Evolutionary conservation across 2,329 filamentous ascomycete species (phyloP).

Genomic region (Curvularia lunata): DNA sequence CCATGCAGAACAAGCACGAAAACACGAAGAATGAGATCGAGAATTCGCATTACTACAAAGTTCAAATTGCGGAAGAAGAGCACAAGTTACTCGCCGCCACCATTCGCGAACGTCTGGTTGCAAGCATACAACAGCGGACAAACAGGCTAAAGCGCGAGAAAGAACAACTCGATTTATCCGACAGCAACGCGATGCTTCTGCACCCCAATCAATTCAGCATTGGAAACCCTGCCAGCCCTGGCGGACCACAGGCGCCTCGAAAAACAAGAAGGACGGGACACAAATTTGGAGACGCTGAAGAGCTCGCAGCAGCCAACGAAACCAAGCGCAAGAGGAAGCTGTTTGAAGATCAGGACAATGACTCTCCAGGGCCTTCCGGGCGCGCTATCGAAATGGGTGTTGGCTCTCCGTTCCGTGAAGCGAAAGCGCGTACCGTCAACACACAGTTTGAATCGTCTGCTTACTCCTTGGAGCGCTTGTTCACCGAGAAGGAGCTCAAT

Average conservation of each 20-base stretch:
- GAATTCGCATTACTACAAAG: conserved; percentile 63
- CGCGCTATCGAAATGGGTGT: conserved; percentile 56
- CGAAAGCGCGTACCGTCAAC: conserved; percentile 58
- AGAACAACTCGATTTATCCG: conserved; percentile 70
- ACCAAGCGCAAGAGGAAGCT: conserved; percentile 65
- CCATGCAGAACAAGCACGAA: conserved; percentile 62
- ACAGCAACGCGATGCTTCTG: conserved; percentile 69
- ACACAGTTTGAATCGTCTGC: conserved; percentile 64
- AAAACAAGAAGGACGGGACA: conserved; percentile 69
- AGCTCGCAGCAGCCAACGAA: conserved; percentile 58
- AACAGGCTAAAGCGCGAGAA: conserved; percentile 67
- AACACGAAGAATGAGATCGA: conserved; percentile 62
- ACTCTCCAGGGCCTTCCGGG: conserved; percentile 62
- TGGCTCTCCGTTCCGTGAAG: conserved; percentile 59
- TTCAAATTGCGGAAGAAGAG: conserved; percentile 68
- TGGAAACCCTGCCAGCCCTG: conserved; percentile 67
- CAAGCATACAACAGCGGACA: conserved; percentile 63
- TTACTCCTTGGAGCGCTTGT: conserved; percentile 68
- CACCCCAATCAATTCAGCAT: conserved; percentile 72
- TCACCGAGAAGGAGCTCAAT: conserved; percentile 70
- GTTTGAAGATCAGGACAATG: conserved; percentile 62
- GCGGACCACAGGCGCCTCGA: conserved; percentile 64
- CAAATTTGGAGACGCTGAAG: conserved; percentile 57
- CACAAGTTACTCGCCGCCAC: conserved; percentile 64
- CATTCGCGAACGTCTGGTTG: conserved; percentile 66